Base-by-base conservation (phyloP, 768 basidiomycete species). In the Grammothele lineata region DNA sequence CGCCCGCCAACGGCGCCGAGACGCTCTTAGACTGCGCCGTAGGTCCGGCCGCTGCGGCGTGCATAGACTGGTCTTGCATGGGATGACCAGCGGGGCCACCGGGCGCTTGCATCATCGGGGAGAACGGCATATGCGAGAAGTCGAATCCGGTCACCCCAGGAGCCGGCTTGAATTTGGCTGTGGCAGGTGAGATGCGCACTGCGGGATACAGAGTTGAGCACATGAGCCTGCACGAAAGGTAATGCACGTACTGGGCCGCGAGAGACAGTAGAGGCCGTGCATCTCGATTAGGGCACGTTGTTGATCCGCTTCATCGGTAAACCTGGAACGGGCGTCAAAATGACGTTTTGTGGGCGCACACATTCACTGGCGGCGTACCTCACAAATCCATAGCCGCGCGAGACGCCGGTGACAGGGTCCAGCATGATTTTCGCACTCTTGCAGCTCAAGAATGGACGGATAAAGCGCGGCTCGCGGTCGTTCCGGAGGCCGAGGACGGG, bases 361-460 rank as follows among this genome's bases (percentile, higher is more conserved):
- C 24, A 35, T 30, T 5, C 42, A 34, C 14, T 39, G 25, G 26
- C 33, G 18, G 66, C 78, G 43, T 50, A 85, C 87, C 93, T 77
- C 32, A 96, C 92, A 61, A 95, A 95, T 23, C 92, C 92, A 65
- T 94, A 95, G 3, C 92, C 92, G 51, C 90, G 76, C 23, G 88
- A 91, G 18, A 92, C 80, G 15, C 92, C 92, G 4, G 91, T 92
- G 18, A 85, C 78, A 2, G 92, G 91, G 64, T 93, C 91, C 39
- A 92, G 71, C 91, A 93, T 93, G 55, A 92, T 95, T 71, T 92
- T 93, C 24, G 93, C 93, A 64, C 91, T 93, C 72, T 92, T 92
- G 69, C 92, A 93, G 63, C 90, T 93, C 30, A 81, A 67, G 69
- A 95, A 96, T 2, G 91, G 89, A 7, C 83, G 77, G 44, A 94